A percentile compares a stretch with the other conserved stretches of the same genome.
These are phyloP conservation scores for Cryoendolithus antarcticus DNA, from an alignment of 2,329 filamentous ascomycete species.

Conservation along the genomic window DNA sequence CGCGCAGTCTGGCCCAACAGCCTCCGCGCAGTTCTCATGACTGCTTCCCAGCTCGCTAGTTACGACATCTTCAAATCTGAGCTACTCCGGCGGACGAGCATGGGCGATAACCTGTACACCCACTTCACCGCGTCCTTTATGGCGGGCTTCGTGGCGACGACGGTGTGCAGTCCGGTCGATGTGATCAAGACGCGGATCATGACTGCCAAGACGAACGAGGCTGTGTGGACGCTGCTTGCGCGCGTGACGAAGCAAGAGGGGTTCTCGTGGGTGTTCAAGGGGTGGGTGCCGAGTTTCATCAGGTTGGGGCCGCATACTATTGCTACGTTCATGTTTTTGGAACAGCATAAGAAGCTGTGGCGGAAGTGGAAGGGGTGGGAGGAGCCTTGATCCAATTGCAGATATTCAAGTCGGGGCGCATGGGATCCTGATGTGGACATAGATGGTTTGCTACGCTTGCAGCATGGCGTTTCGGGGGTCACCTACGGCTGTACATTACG, in stretches of 20 bases:
- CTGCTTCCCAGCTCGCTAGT: slow-evolving; percentile 67
- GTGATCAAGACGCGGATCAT: slow-evolving; percentile 85
- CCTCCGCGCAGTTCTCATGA: slow-evolving; percentile 75
- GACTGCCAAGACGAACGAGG: slow-evolving; percentile 46
- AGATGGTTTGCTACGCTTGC: too few species aligned
- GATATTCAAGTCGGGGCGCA: too few species aligned
- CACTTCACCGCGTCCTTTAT: slow-evolving; percentile 69
- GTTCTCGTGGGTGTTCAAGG: slow-evolving; percentile 73
- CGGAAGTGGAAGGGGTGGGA: slow-evolving; percentile 25
- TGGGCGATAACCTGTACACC: slow-evolving; percentile 57
- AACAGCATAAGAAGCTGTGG: slow-evolving; percentile 74
- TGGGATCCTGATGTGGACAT: too few species aligned
- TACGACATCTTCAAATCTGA: slow-evolving; percentile 72
- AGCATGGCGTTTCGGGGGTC: too few species aligned
- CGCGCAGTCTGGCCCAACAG: slow-evolving; percentile 77
- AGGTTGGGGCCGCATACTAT: slow-evolving; percentile 65
- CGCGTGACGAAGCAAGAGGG: slow-evolving; percentile 62
- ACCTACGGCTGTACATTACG: too few species aligned
- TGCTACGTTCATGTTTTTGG: slow-evolving; percentile 73
- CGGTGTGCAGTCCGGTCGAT: slow-evolving; percentile 72
- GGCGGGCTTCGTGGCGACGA: slow-evolving; percentile 73
- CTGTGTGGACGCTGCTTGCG: slow-evolving; percentile 46
- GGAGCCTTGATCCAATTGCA: neutral
- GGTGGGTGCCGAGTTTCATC: slow-evolving; percentile 72
- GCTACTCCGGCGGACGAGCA: slow-evolving; percentile 52